These are phyloP conservation scores for Auxenochlorella pyrenoidosa DNA, from an alignment of 139 green algal species.

Conservation along the genomic window DNA sequence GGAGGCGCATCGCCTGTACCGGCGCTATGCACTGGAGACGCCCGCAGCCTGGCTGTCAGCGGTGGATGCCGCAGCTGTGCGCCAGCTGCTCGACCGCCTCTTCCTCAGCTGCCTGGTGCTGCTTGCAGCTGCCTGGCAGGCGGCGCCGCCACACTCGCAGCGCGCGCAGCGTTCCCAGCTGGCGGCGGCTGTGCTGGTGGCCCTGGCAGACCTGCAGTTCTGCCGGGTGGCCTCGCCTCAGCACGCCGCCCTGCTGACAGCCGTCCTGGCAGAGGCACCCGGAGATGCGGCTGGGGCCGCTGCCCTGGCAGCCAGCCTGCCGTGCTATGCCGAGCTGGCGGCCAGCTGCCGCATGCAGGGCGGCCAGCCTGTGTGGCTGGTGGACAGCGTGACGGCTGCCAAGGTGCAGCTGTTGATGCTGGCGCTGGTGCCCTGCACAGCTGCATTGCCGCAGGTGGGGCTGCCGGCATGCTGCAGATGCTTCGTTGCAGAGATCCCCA, in stretches of 20 bases:
- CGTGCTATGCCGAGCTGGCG: constrained; percentile 40
- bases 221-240: constrained; percentile 36
- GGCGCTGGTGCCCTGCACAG: constrained; percentile 23
- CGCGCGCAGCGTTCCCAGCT: background rate
- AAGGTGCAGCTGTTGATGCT: constrained; percentile 49
- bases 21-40: constrained; percentile 4
- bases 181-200: constrained; percentile 21
- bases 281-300: background rate
- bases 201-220: constrained; percentile 53
- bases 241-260: constrained; percentile 42
- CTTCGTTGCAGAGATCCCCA: background rate
- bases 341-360: background rate
- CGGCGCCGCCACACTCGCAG: background rate
- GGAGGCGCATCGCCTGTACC: constrained; percentile 21
- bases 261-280: constrained; percentile 21
- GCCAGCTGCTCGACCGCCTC: constrained; percentile 20
- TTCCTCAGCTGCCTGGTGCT: constrained; percentile 10
- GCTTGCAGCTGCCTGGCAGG: background rate
- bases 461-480: background rate
- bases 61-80: background rate
- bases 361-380: constrained; percentile 32
- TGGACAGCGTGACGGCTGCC: constrained; percentile 37
- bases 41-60: constrained; percentile 38
- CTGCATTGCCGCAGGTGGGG: background rate
- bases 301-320: constrained; percentile 28